Conservation (phyloP, 768 basidiomycete genomes). For the Neoboletus brunneissimus region DNA sequence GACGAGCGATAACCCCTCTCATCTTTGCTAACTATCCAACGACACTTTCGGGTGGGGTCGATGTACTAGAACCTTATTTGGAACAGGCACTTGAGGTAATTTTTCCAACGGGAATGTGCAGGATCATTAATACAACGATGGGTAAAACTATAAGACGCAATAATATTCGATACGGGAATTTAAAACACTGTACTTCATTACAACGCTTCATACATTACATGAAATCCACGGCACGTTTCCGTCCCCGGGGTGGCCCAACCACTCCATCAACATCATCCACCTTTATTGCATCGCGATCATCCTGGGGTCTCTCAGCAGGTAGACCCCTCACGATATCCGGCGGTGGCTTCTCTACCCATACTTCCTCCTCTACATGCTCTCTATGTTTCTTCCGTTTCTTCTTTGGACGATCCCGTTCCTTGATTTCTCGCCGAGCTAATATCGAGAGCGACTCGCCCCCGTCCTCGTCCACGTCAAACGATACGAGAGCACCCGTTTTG, state of each 20-base stretch:
- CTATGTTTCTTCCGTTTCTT: constrained; percentile 42
- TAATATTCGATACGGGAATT: not conserved
- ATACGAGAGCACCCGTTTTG: constrained; percentile 52
- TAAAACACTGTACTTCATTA: not conserved
- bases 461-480: constrained; percentile 75
- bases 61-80: not conserved
- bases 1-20: not conserved
- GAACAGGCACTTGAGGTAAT: not conserved
- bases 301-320: constrained; percentile 9
- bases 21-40: not conserved
- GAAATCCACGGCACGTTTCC: constrained; percentile 76
- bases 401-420: constrained; percentile 37
- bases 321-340: constrained; percentile 47
- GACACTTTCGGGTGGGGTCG: not conserved
- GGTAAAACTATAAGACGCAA: not conserved
- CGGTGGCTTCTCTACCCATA: constrained; percentile 70
- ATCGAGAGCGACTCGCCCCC: constrained; percentile 38
- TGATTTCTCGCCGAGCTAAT: constrained; percentile 31
- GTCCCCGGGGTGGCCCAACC: constrained; percentile 36
- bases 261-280: constrained; percentile 18
- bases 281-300: constrained; percentile 3
- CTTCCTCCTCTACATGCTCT: constrained; percentile 43
- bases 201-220: constrained; percentile 41
- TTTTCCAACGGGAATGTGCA: not conserved
- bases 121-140: not conserved